Conservation (phyloP, 1,284 basidiomycete species). For the Chiua sp. region DNA sequence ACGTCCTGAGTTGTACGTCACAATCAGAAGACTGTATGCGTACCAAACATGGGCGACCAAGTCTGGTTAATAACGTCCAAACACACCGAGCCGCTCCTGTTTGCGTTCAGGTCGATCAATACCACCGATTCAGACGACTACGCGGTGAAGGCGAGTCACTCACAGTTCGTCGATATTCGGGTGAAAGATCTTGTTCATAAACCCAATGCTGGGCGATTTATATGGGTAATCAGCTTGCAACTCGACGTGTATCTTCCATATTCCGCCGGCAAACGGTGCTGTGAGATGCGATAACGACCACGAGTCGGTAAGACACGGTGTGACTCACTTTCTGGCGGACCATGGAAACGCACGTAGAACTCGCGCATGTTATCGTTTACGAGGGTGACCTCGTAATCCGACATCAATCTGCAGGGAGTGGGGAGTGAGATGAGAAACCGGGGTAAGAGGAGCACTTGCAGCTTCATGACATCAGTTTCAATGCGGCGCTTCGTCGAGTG, state of each 20-base stretch:
- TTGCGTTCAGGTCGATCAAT: slow-evolving; percentile 16
- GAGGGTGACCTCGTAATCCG: slow-evolving; percentile 95
- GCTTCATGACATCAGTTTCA: slow-evolving; percentile 99
- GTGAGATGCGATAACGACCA: slow-evolving; percentile 12
- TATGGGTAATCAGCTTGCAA: slow-evolving; percentile 99
- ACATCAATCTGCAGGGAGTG: slow-evolving; percentile 79
- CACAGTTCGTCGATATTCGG: slow-evolving; percentile 98
- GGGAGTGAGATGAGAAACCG: slow-evolving; percentile 16
- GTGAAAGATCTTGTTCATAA: slow-evolving; percentile 99
- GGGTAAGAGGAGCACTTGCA: slow-evolving; percentile 60
- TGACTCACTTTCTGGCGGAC: slow-evolving; percentile 90
- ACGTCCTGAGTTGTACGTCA: slow-evolving; percentile 8
- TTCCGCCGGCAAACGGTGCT: slow-evolving; percentile 96
- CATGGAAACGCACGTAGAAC: slow-evolving; percentile 96
- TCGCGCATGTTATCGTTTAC: slow-evolving; percentile 99
- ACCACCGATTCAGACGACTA: not conserved
- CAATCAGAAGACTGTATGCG: slow-evolving; percentile 16
- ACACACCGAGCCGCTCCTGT: slow-evolving; percentile 92
- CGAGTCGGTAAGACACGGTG: slow-evolving; percentile 8
- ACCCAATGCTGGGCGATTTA: slow-evolving; percentile 98
- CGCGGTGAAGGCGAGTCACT: too few species aligned
- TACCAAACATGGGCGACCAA: slow-evolving; percentile 99
- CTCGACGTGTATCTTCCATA: slow-evolving; percentile 99
- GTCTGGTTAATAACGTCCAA: slow-evolving; percentile 98
- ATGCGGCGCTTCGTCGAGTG: slow-evolving; percentile 85